Percentiles rank a stretch among this genome's conserved stretches.
Conservation (phyloP, 2,329 filamentous ascomycete genomes). For the Colletotrichum sp. region DNA sequence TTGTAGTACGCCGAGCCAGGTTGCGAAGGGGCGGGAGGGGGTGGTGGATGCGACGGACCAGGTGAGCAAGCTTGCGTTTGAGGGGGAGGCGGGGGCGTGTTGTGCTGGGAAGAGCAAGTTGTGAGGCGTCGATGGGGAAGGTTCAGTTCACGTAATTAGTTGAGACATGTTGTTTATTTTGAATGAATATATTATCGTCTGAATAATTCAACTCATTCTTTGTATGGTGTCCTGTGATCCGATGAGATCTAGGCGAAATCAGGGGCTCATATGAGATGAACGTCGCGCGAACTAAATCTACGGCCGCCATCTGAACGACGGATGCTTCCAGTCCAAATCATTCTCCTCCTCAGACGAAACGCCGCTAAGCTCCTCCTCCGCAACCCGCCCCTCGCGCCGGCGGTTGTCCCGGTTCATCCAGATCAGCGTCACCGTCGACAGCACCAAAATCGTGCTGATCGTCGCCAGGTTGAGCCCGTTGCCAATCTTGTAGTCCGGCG, state of each 20-base stretch:
- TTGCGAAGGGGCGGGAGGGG: slow-evolving; percentile 47
- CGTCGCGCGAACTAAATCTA: slow-evolving; percentile 8
- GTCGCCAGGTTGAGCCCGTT: slow-evolving; percentile 74
- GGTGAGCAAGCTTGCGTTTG: slow-evolving; percentile 46
- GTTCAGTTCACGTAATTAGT: not conserved
- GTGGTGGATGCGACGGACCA: slow-evolving; percentile 53
- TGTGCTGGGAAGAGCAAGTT: slow-evolving; percentile 17
- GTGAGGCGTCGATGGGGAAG: not conserved
- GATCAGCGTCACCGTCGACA: slow-evolving; percentile 50
- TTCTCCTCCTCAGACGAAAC: slow-evolving; percentile 58
- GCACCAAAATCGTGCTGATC: slow-evolving; percentile 58
- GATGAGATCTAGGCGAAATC: not conserved
- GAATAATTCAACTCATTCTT: not conserved
- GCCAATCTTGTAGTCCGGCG: slow-evolving; percentile 70
- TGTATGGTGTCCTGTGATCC: not conserved
- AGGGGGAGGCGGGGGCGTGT: not conserved
- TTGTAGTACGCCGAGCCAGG: slow-evolving; percentile 73
- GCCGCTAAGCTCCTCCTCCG: slow-evolving; percentile 54
- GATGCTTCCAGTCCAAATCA: slow-evolving; percentile 71
- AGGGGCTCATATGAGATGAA: not conserved
- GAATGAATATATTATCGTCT: not conserved
- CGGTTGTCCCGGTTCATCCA: slow-evolving; percentile 70
- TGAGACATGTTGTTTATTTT: not conserved
- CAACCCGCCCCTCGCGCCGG: slow-evolving; percentile 29
- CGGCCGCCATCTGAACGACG: slow-evolving; percentile 63